Base-by-base conservation (phyloP, 2,329 filamentous ascomycete species). In the Stagonosporopsis tanaceti region DNA sequence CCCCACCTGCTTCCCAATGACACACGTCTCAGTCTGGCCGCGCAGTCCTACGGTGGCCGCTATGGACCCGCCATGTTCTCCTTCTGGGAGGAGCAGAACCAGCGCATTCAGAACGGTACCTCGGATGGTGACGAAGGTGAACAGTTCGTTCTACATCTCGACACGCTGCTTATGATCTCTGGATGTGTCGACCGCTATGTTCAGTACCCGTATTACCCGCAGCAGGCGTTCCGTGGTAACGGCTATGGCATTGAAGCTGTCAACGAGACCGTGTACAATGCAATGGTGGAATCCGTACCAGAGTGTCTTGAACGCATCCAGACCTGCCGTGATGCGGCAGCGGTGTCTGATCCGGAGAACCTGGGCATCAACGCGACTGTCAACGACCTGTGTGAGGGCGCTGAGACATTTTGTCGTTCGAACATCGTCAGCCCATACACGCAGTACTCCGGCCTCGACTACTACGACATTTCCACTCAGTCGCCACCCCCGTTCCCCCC, bases 81-180 rank as follows among this genome's bases (percentile, higher is more conserved):
- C 4, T 82, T 83, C 65, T 82, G 87, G 63, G 71, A 84, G 54
- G 67, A 78, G 14, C 81, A 86, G 66, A 87, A 87, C 63, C 74
- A 77, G 8, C 72, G 72, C n/a, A 85, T 87, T 54, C 25, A 46
- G n/a, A 56, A 56, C 9, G 47, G 67, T 45, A 67, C 30, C 0
- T 47, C 50, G 41, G 47, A 50, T 17, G 53, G 27, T 50, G 60
- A 39, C 48, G 63, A 30, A 45, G 62, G 44, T 55, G 62, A 67
- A 51, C 7, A 60, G 22, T 56, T 50, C 27, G 30, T 56, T 15
- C 47, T 56, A 24, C 50, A 69, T 45, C 59, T 84, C 12, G 81
- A 85, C 60, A 82, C 82, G 0, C 68, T 85, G 6, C 62, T 66
- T 76, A 81, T 35, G 79, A 81, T 57, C 62, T 66, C 80, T 2